A percentile compares a stretch with the other conserved stretches of the same genome.
These are phyloP conservation scores for Rhododendron griersonianum DNA, from an alignment of 148 eudicot species.

Conservation along the genomic window DNA sequence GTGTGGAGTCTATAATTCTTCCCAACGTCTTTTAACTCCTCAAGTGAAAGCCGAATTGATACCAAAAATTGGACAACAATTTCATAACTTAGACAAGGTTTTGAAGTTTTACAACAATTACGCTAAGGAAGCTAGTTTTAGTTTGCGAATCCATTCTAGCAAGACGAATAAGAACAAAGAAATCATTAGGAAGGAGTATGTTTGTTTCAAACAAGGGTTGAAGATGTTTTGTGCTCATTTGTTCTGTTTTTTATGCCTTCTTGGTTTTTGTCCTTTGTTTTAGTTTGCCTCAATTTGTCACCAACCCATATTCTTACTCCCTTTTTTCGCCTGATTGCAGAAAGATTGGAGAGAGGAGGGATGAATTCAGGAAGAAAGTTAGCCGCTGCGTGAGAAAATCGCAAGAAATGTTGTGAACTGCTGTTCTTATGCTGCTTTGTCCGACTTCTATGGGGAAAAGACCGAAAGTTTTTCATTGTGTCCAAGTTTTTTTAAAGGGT, in stretches of 20 bases:
- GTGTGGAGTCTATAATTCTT: too few species aligned
- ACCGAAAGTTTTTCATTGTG: neutral
- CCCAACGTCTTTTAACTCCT: too few species aligned
- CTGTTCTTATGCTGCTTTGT: neutral
- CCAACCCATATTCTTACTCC: neutral
- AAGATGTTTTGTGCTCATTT: neutral
- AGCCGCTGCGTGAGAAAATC: slow-evolving; percentile 71
- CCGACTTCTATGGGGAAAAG: neutral
- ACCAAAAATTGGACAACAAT: too few species aligned
- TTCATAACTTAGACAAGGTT: too few species aligned
- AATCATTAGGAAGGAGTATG: too few species aligned
- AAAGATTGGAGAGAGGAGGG: slow-evolving; percentile 69
- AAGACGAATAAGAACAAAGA: too few species aligned
- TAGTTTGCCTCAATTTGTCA: neutral
- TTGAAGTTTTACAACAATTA: too few species aligned
- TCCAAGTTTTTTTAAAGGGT: too few species aligned
- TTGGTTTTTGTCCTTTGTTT: neutral
- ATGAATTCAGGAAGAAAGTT: slow-evolving; percentile 67
- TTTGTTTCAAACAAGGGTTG: neutral
- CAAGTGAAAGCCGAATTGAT: too few species aligned
- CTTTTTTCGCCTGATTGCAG: slow-evolving; percentile 36
- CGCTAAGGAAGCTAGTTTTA: too few species aligned
- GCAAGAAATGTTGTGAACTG: slow-evolving; percentile 51
- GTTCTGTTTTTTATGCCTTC: neutral
- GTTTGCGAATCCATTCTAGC: too few species aligned